Conservation (phyloP, 208 protist genomes). For the Acanthamoeba lugdunensis region DNA sequence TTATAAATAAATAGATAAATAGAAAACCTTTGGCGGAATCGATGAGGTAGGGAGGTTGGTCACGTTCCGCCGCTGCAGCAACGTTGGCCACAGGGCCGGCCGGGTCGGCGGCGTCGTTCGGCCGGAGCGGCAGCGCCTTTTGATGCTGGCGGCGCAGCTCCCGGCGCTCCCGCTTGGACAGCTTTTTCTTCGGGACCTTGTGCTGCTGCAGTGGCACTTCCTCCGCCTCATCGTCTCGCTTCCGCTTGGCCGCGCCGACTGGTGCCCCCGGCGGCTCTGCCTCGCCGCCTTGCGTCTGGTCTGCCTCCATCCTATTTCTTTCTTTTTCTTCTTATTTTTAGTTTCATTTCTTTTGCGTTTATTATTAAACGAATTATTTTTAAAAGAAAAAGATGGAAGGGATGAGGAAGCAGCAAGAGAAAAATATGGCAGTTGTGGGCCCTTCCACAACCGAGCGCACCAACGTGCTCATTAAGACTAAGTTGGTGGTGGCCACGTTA, state of each 20-base stretch:
- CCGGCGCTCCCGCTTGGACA: conserved; percentile 19
- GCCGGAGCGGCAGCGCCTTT: background rate
- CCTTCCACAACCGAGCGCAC: too few relatives aligned
- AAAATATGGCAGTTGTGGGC: too few relatives aligned
- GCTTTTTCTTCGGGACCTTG: background rate
- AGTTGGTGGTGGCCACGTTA: too few relatives aligned
- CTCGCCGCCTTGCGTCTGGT: too few relatives aligned
- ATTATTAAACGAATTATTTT: too few relatives aligned
- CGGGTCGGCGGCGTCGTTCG: background rate
- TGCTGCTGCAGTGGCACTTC: background rate
- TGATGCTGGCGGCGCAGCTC: background rate
- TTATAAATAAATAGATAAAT: background rate
- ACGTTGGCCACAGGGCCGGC: background rate
- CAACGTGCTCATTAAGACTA: too few relatives aligned
- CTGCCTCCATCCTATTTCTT: background rate
- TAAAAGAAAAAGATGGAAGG: too few relatives aligned
- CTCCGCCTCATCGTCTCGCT: background rate
- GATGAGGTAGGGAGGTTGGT: background rate
- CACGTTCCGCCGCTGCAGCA: background rate
- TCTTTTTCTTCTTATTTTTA: background rate
- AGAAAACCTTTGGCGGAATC: background rate
- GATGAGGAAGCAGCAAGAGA: too few relatives aligned
- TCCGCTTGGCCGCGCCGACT: background rate
- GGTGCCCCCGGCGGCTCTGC: too few relatives aligned
- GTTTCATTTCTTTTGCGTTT: background rate